phyloP scores from a whole-genome alignment of 805 yeast genomes.

The Scheffersomyces stipitis region DNA sequence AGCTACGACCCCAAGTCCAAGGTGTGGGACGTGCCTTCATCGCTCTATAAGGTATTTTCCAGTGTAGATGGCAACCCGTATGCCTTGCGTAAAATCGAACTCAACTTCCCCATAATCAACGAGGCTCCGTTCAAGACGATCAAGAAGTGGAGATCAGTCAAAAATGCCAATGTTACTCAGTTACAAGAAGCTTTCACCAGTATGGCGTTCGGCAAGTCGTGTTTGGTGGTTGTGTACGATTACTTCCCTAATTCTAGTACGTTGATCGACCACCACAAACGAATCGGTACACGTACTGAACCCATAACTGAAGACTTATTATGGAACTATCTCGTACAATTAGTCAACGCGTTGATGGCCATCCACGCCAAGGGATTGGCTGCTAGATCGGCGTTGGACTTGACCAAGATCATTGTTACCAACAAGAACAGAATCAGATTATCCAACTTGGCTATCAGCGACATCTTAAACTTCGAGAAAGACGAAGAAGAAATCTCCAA shows the following conservation, averaged over 20 bases:
- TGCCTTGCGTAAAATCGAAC: slow-evolving; percentile 71
- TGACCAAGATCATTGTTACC: slow-evolving; percentile 72
- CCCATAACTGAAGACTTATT: slow-evolving; percentile 62
- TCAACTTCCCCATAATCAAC: slow-evolving; percentile 33
- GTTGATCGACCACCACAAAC: slow-evolving; percentile 64
- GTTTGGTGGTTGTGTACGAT: slow-evolving; percentile 78
- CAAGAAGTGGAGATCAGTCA: slow-evolving; percentile 64
- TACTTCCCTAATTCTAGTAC: slow-evolving; percentile 78
- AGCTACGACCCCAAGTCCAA: slow-evolving; percentile 29
- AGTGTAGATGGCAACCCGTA: slow-evolving; percentile 77
- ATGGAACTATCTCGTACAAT: slow-evolving; percentile 78
- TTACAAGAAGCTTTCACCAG: slow-evolving; percentile 84
- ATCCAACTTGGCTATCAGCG: slow-evolving; percentile 69
- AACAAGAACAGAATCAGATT: slow-evolving; percentile 69
- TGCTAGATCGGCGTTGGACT: slow-evolving; percentile 58
- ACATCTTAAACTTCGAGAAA: slow-evolving; percentile 52
- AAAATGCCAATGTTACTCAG: slow-evolving; percentile 54
- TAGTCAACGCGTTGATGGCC: slow-evolving; percentile 64
- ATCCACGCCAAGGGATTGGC: slow-evolving; percentile 66
- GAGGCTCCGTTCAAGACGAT: slow-evolving; percentile 61
- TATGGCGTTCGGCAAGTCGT: slow-evolving; percentile 67
- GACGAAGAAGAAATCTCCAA: slow-evolving; percentile 19
- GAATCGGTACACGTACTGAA: slow-evolving; percentile 39
- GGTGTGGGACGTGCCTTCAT: slow-evolving; percentile 54
- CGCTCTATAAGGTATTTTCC: slow-evolving; percentile 77